Percentiles rank a stretch among this genome's conserved stretches.
These are phyloP conservation scores for Trichocladium uniseriatum DNA, from an alignment of 495 filamentous ascomycete species.

Conservation along the genomic window DNA sequence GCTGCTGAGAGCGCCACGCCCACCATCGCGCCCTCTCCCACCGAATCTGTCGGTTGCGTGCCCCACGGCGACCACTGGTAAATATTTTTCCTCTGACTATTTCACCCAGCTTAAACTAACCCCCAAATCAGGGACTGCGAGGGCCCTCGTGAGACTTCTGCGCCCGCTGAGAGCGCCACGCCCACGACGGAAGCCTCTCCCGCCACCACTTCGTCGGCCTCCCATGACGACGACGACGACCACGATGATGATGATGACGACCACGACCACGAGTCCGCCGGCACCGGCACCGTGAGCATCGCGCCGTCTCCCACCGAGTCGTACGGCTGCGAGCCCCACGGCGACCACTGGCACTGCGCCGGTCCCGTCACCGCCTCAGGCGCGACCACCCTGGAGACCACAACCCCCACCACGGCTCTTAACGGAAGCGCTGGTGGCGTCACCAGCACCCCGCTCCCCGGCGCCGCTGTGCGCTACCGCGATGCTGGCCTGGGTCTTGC, in stretches of 20 bases:
- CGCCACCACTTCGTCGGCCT: slow-evolving; percentile 8
- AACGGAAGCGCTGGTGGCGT: not conserved
- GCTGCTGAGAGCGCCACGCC: not conserved
- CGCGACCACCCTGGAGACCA: not conserved
- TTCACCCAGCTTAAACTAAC: no score
- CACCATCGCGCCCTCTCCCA: no score
- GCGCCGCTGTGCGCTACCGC: not conserved
- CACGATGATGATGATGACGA: slow-evolving; percentile 12
- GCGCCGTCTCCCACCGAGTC: slow-evolving; percentile 30
- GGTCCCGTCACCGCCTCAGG: slow-evolving; percentile 18
- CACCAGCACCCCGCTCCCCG: not conserved
- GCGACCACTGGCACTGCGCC: slow-evolving; percentile 36
- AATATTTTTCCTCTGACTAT: no score
- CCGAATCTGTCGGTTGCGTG: no score
- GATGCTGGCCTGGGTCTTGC: slow-evolving; percentile 10
- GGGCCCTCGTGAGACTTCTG: no score
- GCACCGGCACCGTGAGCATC: slow-evolving; percentile 13
- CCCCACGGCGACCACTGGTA: no score
- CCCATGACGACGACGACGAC: slow-evolving; percentile 10
- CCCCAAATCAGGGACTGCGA: no score
- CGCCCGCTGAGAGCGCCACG: no score
- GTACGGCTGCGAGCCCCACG: slow-evolving; percentile 27
- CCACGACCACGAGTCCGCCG: slow-evolving; percentile 10
- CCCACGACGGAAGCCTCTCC: no score
- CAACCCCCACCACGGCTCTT: no score